Percentiles rank a stretch among this genome's conserved stretches.
Evolutionary conservation across 1,139 yeast genomes (phyloP).

Genomic region (Suhomyces bolitotheri): DNA sequence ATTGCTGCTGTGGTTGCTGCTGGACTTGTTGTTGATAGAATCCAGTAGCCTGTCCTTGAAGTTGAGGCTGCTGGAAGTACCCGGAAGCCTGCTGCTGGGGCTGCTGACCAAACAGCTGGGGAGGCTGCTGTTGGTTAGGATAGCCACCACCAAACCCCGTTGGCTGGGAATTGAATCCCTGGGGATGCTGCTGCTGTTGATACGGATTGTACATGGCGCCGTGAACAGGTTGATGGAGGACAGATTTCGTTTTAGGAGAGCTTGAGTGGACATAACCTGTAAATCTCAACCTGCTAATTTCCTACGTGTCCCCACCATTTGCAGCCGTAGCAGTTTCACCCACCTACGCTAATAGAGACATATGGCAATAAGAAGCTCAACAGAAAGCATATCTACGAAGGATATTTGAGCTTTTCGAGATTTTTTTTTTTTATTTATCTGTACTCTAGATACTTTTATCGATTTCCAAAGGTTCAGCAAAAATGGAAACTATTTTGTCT

Average conservation of each 20-base stretch:
- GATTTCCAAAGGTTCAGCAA: no score
- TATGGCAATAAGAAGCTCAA: no score
- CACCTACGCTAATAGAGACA: no score
- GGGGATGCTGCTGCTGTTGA: constrained; percentile 34
- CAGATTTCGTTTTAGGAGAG: background rate
- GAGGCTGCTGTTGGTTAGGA: constrained; percentile 13
- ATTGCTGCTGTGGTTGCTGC: constrained; percentile 9
- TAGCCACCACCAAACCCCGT: constrained; percentile 29
- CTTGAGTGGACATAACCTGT: constrained; percentile 5
- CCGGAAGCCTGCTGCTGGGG: constrained; percentile 21
- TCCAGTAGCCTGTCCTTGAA: constrained; percentile 23
- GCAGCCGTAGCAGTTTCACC: constrained; percentile 5
- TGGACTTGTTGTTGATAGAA: constrained; percentile 17
- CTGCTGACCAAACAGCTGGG: constrained; percentile 19
- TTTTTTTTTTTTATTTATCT: no score
- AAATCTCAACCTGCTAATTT: constrained; percentile 4
- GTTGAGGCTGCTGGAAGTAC: constrained; percentile 19
- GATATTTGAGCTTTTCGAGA: no score
- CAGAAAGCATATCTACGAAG: no score
- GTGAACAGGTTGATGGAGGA: constrained; percentile 1
- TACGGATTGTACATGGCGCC: constrained; percentile 46
- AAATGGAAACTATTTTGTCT: no score
- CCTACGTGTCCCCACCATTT: background rate
- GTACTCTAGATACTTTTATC: no score
- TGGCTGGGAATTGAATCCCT: constrained; percentile 34